Conservation (phyloP, 495 filamentous ascomycete genomes). For the Podospora pseudocomata region DNA sequence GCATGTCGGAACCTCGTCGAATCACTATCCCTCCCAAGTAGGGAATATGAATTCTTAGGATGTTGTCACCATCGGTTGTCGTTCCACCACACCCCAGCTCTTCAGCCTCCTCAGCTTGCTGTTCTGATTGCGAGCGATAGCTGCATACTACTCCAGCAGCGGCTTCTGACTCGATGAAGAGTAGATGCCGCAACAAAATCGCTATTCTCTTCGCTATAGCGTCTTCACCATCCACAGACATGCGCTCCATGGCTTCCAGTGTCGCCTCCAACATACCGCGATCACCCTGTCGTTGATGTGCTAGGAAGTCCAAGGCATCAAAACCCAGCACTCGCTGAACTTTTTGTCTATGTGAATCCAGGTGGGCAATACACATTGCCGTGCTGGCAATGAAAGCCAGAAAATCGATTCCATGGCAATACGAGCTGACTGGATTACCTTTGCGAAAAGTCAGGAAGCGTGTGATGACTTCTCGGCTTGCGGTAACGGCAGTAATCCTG, state of each 20-base stretch:
- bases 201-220: constrained; percentile 10
- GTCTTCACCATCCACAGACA: neutral
- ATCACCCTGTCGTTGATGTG: constrained; percentile 41
- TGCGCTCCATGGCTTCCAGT: constrained; percentile 35
- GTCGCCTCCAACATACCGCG: constrained; percentile 43
- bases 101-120: neutral
- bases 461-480: constrained; percentile 36
- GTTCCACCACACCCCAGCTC: neutral
- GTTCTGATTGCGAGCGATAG: neutral
- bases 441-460: constrained; percentile 37
- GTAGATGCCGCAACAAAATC: constrained; percentile 19
- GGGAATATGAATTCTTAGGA: neutral
- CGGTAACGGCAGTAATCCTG: constrained; percentile 36
- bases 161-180: constrained; percentile 25
- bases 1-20: neutral
- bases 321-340: constrained; percentile 7
- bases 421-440: constrained; percentile 21
- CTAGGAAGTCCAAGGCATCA: constrained; percentile 25
- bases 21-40: neutral
- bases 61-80: neutral
- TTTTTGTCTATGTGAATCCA: constrained; percentile 28
- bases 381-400: constrained; percentile 36
- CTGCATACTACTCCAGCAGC: neutral
- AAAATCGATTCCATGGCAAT: constrained; percentile 41
- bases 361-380: constrained; percentile 35